Conservation (phyloP, 768 basidiomycete species). For the Hygrophoropsis aurantiaca region DNA sequence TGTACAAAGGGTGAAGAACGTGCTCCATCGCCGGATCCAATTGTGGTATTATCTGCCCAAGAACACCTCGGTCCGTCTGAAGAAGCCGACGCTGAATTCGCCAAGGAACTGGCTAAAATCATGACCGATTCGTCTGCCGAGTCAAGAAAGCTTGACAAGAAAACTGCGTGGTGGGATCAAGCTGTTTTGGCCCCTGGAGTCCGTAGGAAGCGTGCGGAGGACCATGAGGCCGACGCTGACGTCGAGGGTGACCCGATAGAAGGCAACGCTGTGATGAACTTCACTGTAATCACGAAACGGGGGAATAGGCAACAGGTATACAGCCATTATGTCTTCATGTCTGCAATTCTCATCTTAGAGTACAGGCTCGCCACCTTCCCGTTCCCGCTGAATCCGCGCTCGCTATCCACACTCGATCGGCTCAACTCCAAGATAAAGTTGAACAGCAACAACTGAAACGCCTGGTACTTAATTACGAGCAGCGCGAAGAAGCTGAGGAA, state of each 20-base stretch:
- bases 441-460: constrained; percentile 97
- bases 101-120: constrained; percentile 93
- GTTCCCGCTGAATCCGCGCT: constrained; percentile 86
- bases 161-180: constrained; percentile 89
- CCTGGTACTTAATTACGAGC: constrained; percentile 90
- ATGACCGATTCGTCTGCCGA: constrained; percentile 86
- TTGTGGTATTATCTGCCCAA: constrained; percentile 68
- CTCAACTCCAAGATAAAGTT: constrained; percentile 91
- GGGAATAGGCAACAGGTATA: constrained; percentile 90
- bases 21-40: constrained; percentile 79
- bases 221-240: constrained; percentile 52
- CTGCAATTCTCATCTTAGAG: constrained; percentile 8
- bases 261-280: constrained; percentile 67
- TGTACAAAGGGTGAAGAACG: constrained; percentile 58
- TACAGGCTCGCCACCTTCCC: constrained; percentile 85
- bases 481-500: constrained; percentile 84
- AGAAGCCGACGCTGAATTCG: constrained; percentile 91
- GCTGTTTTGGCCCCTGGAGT: constrained; percentile 68
- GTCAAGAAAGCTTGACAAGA: constrained; percentile 83
- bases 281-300: constrained; percentile 88
- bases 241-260: constrained; percentile 32
- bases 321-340: constrained; percentile 5
- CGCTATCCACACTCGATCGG: constrained; percentile 86
- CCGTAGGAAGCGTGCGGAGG: constrained; percentile 66
- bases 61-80: constrained; percentile 81